Percentiles rank a stretch among this genome's conserved stretches.
These are phyloP conservation scores for Suhomyces chickasaworum DNA, from an alignment of 1,139 yeast species.

Conservation along the genomic window DNA sequence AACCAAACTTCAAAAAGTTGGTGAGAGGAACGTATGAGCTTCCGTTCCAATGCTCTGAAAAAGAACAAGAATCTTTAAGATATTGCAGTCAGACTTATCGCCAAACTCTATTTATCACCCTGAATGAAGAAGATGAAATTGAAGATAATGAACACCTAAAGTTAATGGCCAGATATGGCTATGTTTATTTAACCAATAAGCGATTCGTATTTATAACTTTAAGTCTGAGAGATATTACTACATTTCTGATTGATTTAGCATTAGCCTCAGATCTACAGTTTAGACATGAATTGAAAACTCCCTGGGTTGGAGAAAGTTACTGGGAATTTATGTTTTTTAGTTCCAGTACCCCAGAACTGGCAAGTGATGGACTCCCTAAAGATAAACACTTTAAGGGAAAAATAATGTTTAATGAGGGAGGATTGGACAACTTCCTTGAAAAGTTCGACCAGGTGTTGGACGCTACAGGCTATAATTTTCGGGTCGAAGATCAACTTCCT, in stretches of 20 bases:
- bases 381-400: constrained; percentile 41
- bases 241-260: constrained; percentile 36
- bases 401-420: constrained; percentile 51
- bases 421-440: constrained; percentile 37
- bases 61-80: constrained; percentile 16
- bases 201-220: constrained; percentile 41
- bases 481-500: constrained; percentile 35
- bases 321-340: constrained; percentile 48
- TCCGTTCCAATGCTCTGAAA: constrained; percentile 26
- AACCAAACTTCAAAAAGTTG: constrained; percentile 21
- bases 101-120: constrained; percentile 17
- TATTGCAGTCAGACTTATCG: constrained; percentile 28
- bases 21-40: constrained; percentile 18
- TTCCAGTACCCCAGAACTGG: constrained; percentile 26
- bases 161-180: constrained; percentile 37
- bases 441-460: constrained; percentile 30
- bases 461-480: constrained; percentile 21
- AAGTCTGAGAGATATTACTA: constrained; percentile 39
- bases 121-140: constrained; percentile 14
- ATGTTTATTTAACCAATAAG: constrained; percentile 38
- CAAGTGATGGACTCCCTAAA: constrained; percentile 49
- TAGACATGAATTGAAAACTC: constrained; percentile 46
- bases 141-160: too few species aligned
- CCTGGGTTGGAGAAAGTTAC: constrained; percentile 59
- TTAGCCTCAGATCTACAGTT: constrained; percentile 22